Percentiles rank a stretch among this genome's conserved stretches.
Conservation (phyloP, 2,329 filamentous ascomycete genomes). For the Fusarium mexicanum region DNA sequence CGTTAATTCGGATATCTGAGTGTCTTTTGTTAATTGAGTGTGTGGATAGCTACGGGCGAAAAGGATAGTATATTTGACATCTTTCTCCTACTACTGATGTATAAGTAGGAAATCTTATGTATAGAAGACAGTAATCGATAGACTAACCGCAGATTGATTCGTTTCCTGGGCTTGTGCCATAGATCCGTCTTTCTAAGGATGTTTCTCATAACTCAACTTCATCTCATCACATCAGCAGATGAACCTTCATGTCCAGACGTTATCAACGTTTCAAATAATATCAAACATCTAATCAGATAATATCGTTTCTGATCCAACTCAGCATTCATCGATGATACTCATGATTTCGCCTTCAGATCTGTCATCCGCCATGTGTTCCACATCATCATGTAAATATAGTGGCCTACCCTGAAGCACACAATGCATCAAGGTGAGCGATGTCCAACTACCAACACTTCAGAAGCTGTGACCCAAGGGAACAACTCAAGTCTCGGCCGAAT, state of each 20-base stretch:
- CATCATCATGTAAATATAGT: background rate
- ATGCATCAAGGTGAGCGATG: background rate
- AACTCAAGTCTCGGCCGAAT: background rate
- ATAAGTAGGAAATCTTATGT: background rate
- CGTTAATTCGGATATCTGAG: background rate
- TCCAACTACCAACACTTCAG: background rate
- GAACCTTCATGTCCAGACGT: background rate
- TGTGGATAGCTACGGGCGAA: background rate
- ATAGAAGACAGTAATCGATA: too few species aligned
- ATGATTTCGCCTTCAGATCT: too few species aligned
- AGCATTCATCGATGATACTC: background rate
- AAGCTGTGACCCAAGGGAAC: background rate
- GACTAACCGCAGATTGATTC: too few species aligned
- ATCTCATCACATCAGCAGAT: background rate
- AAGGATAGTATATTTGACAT: background rate
- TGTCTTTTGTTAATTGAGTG: background rate
- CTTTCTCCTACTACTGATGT: background rate
- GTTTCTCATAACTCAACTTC: background rate
- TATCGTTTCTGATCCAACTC: background rate
- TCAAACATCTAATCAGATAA: too few species aligned
- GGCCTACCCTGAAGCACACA: slow-evolving; percentile 3
- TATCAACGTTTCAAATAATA: background rate
- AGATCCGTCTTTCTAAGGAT: accelerated
- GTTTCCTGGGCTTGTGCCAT: accelerated
- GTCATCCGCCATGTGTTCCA: too few species aligned